Conservation (phyloP, 2,329 filamentous ascomycete species). For the Ophioceras dolichostomum region DNA sequence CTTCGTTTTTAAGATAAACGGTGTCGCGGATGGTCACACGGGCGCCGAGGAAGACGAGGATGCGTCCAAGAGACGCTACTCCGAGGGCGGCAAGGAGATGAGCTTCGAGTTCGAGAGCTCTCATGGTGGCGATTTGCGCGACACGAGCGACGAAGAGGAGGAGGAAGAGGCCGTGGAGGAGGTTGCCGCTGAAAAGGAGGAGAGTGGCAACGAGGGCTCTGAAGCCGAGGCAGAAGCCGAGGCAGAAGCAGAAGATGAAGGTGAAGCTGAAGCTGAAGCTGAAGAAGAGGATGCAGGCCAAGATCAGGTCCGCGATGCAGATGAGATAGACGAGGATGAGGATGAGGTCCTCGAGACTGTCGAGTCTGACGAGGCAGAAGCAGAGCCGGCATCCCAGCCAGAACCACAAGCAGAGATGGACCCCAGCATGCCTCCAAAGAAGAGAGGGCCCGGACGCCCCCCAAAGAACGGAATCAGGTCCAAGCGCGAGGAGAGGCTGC, state of each 20-base stretch:
- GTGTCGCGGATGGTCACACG: slow-evolving; percentile 42
- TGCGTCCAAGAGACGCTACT: slow-evolving; percentile 32
- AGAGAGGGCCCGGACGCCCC: slow-evolving; percentile 66
- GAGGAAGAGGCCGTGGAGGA: slow-evolving; percentile 13
- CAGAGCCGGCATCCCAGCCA: slow-evolving; percentile 13
- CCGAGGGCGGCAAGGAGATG: slow-evolving; percentile 54
- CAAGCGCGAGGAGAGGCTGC: slow-evolving; percentile 56
- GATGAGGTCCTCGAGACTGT: slow-evolving; percentile 19
- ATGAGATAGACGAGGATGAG: slow-evolving; percentile 13
- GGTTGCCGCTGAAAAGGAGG: slow-evolving; percentile 14
- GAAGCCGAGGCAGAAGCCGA: background rate
- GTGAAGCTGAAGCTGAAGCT: slow-evolving; percentile 16
- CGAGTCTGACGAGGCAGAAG: slow-evolving; percentile 14
- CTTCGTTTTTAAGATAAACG: slow-evolving; percentile 58
- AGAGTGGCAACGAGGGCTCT: slow-evolving; percentile 11
- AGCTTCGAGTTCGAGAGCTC: slow-evolving; percentile 60
- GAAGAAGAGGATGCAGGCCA: slow-evolving; percentile 12
- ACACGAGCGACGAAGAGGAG: slow-evolving; percentile 38
- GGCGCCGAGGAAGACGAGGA: slow-evolving; percentile 46
- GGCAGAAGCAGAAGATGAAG: slow-evolving; percentile 10
- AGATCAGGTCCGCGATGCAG: slow-evolving; percentile 15
- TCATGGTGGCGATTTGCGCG: slow-evolving; percentile 41
- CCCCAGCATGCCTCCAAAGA: slow-evolving; percentile 39
- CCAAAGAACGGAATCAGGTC: slow-evolving; percentile 79
- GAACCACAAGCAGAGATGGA: slow-evolving; percentile 18